Evolutionary conservation across 2,329 filamentous ascomycete genomes (phyloP).

Genomic region (Neopestalotiopsis sp.): DNA sequence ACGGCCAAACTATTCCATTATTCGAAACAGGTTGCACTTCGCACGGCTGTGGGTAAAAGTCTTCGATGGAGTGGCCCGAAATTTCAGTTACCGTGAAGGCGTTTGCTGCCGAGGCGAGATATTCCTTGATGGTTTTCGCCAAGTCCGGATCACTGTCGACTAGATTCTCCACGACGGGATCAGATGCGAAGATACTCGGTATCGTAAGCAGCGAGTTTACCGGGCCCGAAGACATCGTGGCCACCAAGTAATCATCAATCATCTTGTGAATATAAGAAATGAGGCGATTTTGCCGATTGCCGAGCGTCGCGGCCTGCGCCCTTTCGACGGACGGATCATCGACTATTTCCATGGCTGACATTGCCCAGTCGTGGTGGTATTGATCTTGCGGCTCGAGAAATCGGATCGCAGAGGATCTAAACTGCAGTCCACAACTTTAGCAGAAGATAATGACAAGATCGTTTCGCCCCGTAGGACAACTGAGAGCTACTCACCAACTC

Average conservation of each 20-base stretch:
- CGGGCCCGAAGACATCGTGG: background rate
- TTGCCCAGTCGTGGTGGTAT: slow-evolving; percentile 6
- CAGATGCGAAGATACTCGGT: background rate
- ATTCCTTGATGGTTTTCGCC: background rate
- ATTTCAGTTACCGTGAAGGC: background rate
- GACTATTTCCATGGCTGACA: slow-evolving; percentile 8
- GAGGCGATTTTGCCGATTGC: background rate
- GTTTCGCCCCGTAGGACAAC: background rate
- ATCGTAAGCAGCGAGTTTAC: background rate
- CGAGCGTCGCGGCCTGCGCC: background rate
- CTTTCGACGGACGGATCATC: background rate
- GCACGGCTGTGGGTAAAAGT: slow-evolving; percentile 2
- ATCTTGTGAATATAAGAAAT: background rate
- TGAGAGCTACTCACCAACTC: slow-evolving; percentile 1
- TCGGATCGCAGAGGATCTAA: slow-evolving; percentile 7
- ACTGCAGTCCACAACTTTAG: background rate
- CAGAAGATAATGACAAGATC: background rate
- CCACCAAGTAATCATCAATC: background rate
- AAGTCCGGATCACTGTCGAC: background rate
- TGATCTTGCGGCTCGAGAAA: slow-evolving; percentile 8
- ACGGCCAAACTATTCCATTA: background rate
- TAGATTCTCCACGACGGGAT: background rate
- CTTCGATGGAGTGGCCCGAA: slow-evolving; percentile 4
- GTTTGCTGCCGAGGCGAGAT: background rate
- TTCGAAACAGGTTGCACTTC: background rate